A percentile compares a stretch with the other conserved stretches of the same genome.
Conservation (phyloP, 345 rosid genomes). For the Rhodomyrtus tomentosa region DNA sequence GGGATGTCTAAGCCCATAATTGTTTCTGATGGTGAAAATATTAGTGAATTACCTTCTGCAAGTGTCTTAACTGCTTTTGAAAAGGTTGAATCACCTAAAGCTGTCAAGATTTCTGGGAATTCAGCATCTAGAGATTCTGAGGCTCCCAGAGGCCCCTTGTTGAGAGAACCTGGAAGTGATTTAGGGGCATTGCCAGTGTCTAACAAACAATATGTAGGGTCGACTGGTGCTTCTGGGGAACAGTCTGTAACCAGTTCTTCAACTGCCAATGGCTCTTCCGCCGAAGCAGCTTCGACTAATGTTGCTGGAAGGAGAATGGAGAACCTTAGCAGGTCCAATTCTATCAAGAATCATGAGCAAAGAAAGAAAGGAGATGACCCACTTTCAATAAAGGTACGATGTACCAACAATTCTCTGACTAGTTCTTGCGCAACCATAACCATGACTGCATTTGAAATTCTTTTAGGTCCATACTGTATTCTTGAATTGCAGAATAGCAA, state of each 20-base stretch:
- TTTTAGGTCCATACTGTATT: not conserved
- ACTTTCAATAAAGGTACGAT: slow-evolving; percentile 33
- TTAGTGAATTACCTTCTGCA: slow-evolving; percentile 9
- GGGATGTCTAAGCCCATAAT: slow-evolving; percentile 42
- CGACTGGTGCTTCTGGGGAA: slow-evolving; percentile 10
- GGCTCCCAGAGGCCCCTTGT: slow-evolving; percentile 19
- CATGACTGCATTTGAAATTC: not conserved
- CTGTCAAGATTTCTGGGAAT: slow-evolving; percentile 26
- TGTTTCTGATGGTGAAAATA: slow-evolving; percentile 29
- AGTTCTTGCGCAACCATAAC: not conserved
- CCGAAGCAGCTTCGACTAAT: slow-evolving; percentile 12
- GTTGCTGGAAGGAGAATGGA: slow-evolving; percentile 27
- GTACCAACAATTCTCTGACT: not conserved
- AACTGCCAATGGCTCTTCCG: slow-evolving; percentile 4
- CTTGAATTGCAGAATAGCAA: not conserved
- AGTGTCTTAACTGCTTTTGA: slow-evolving; percentile 17
- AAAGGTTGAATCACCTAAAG: slow-evolving; percentile 31
- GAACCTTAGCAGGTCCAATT: slow-evolving; percentile 32
- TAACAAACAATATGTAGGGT: slow-evolving; percentile 9
- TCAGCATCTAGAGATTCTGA: slow-evolving; percentile 25
- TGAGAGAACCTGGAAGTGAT: slow-evolving; percentile 24
- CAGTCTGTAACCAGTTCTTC: slow-evolving; percentile 5
- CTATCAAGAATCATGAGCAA: slow-evolving; percentile 33
- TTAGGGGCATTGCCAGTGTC: slow-evolving; percentile 1
- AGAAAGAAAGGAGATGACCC: slow-evolving; percentile 14